Conservation (phyloP, 306 rosid genomes). For the Ormosia emarginata region DNA sequence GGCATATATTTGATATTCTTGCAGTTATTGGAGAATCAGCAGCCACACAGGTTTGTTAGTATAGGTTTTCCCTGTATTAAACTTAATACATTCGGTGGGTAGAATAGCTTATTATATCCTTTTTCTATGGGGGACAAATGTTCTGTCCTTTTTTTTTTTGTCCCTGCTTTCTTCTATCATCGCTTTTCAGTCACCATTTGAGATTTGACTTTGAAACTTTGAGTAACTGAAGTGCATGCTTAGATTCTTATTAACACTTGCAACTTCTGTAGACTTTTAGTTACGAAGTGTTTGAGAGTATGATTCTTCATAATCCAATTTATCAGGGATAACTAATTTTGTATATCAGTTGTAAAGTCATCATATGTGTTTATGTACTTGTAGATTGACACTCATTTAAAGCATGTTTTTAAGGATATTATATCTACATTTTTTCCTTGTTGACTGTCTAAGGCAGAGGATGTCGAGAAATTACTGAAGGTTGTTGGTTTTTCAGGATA, state of each 20-base stretch:
- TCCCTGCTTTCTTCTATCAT: background rate
- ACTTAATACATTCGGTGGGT: background rate
- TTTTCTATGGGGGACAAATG: background rate
- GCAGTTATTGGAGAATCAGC: conserved; percentile 69
- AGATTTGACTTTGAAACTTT: background rate
- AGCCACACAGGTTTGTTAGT: conserved; percentile 62
- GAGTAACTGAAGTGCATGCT: background rate
- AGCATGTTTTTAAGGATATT: conserved; percentile 73
- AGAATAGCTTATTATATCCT: background rate
- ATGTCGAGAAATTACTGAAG: conserved; percentile 63
- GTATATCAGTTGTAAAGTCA: background rate
- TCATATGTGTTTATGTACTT: conserved; percentile 3
- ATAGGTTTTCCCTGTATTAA: conserved; percentile 6
- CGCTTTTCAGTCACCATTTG: background rate
- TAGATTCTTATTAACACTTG: background rate
- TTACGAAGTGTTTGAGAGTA: background rate
- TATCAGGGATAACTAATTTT: background rate
- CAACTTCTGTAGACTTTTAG: background rate
- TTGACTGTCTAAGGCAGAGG: conserved; percentile 69
- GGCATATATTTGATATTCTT: conserved; percentile 64
- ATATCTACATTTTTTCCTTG: conserved; percentile 77
- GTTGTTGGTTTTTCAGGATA: conserved; percentile 33
- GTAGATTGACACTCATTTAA: conserved; percentile 76
- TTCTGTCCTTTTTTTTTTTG: background rate
- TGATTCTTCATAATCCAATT: background rate